Evolutionary conservation across 192 early-diverging fungal genomes (phyloP).

Genomic region (Coemansia sp.): DNA sequence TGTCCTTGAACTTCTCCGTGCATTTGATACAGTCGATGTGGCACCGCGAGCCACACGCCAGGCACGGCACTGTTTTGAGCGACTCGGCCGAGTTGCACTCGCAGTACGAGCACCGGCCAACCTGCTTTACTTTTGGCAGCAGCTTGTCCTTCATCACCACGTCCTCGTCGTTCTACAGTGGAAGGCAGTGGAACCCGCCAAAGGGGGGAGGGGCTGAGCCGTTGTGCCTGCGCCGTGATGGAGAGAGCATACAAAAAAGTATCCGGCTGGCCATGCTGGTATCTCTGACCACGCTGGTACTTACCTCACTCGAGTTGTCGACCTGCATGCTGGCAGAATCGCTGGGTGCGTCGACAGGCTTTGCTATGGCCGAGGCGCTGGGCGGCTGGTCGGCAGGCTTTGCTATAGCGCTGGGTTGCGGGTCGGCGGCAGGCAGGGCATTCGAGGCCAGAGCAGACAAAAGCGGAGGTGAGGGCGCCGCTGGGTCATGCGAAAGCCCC

Average conservation of each 20-base stretch:
- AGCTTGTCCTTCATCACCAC: constrained; percentile 45
- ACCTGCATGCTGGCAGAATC: constrained; percentile 20
- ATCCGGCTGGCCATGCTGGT: too few relatives aligned
- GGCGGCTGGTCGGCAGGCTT: too few relatives aligned
- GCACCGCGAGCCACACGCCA: constrained; percentile 48
- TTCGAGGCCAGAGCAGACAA: too few relatives aligned
- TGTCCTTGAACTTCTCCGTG: constrained; percentile 50
- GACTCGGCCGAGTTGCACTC: constrained; percentile 48
- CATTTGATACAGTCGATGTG: constrained; percentile 55
- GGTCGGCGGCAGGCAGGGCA: too few relatives aligned
- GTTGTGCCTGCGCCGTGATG: too few relatives aligned
- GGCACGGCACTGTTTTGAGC: constrained; percentile 47
- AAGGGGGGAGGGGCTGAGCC: too few relatives aligned
- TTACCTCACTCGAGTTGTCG: constrained; percentile 45
- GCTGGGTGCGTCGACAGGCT: constrained; percentile 6
- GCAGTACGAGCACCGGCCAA: constrained; percentile 49
- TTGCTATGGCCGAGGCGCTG: too few relatives aligned
- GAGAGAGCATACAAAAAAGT: neutral
- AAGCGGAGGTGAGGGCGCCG: too few relatives aligned
- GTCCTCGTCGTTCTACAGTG: constrained; percentile 41
- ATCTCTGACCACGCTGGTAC: constrained; percentile 1
- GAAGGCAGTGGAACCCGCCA: too few relatives aligned
- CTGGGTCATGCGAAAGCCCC: too few relatives aligned
- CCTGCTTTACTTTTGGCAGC: constrained; percentile 47
- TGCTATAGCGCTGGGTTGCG: too few relatives aligned